Evolutionary conservation across 768 basidiomycete genomes (phyloP).

Genomic region (Boletellus ananiceps): DNA sequence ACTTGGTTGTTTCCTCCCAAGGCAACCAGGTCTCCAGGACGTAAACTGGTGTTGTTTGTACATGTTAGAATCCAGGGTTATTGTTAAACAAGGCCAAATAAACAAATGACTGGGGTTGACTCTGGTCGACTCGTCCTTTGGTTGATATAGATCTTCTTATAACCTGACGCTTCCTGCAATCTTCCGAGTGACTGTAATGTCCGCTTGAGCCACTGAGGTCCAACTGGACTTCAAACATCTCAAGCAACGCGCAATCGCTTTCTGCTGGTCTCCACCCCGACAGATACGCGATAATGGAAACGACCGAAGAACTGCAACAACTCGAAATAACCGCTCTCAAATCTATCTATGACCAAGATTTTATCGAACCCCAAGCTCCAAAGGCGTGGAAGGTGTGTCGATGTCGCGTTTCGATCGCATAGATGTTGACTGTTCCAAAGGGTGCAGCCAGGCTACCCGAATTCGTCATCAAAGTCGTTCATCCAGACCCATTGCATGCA

Average conservation of each 20-base stretch:
- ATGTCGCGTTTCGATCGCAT: conserved; percentile 8
- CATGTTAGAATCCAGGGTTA: conserved; percentile 12
- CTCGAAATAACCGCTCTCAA: conserved; percentile 74
- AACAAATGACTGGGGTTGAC: conserved; percentile 7
- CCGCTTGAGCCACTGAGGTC: conserved; percentile 75
- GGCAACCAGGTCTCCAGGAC: no score
- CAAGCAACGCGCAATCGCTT: conserved; percentile 39
- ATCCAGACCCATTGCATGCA: conserved; percentile 55
- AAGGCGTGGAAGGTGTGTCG: conserved; percentile 74
- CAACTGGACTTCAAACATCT: conserved; percentile 55
- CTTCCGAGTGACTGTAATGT: conserved; percentile 41
- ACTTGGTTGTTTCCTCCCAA: no score
- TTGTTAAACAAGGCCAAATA: conserved; percentile 19
- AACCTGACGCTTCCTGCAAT: background rate
- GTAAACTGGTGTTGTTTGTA: conserved; percentile 13
- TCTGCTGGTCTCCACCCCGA: conserved; percentile 20
- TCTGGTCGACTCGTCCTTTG: conserved; percentile 6
- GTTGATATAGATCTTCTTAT: conserved; percentile 8
- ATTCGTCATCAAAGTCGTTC: conserved; percentile 68
- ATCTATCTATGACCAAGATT: conserved; percentile 79
- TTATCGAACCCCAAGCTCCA: conserved; percentile 65
- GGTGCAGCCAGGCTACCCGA: conserved; percentile 66
- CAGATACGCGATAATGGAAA: conserved; percentile 50
- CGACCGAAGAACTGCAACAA: conserved; percentile 60
- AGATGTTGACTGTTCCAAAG: conserved; percentile 33